Percentiles rank a stretch among this genome's conserved stretches.
Evolutionary conservation across 2,329 filamentous ascomycete species (phyloP).

Genomic region (Escovopsis sp.): DNA sequence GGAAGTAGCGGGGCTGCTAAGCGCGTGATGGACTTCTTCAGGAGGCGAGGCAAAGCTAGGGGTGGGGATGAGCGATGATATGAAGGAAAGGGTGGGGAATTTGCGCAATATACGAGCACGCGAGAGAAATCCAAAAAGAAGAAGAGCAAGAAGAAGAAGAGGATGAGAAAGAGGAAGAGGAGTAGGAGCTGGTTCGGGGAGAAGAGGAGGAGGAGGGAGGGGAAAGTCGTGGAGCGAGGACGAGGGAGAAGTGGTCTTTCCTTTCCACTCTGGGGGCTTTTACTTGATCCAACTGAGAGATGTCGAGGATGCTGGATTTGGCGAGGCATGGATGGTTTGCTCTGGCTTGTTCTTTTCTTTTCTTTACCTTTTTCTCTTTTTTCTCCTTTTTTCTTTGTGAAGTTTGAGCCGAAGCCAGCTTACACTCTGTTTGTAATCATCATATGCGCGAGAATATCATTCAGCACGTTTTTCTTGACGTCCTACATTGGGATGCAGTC

Average conservation of each 20-base stretch:
- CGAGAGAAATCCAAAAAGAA: too few species aligned
- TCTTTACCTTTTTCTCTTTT: not conserved
- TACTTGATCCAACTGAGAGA: not conserved
- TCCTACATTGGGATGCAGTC: not conserved
- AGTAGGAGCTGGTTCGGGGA: too few species aligned
- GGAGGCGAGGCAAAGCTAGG: conserved; percentile 66
- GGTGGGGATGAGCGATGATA: conserved; percentile 37
- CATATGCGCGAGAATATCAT: conserved; percentile 5
- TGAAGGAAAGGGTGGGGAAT: not conserved
- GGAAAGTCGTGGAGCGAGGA: too few species aligned
- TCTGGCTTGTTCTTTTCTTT: not conserved
- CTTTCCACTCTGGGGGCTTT: not conserved
- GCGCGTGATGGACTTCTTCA: conserved; percentile 97
- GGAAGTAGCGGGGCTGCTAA: conserved; percentile 80
- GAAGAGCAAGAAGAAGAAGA: too few species aligned
- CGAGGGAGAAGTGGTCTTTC: too few species aligned
- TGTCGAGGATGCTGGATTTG: not conserved
- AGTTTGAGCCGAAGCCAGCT: not conserved
- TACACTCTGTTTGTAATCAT: conserved; percentile 6
- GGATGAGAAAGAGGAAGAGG: too few species aligned
- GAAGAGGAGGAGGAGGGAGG: too few species aligned
- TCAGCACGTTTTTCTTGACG: conserved; percentile 4
- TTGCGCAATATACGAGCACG: not conserved
- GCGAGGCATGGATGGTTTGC: conserved; percentile 1
- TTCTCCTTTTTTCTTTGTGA: conserved; percentile 1